Base-by-base conservation (phyloP, 108 stramenopile species). In the Cylindrotheca fusiformis region DNA sequence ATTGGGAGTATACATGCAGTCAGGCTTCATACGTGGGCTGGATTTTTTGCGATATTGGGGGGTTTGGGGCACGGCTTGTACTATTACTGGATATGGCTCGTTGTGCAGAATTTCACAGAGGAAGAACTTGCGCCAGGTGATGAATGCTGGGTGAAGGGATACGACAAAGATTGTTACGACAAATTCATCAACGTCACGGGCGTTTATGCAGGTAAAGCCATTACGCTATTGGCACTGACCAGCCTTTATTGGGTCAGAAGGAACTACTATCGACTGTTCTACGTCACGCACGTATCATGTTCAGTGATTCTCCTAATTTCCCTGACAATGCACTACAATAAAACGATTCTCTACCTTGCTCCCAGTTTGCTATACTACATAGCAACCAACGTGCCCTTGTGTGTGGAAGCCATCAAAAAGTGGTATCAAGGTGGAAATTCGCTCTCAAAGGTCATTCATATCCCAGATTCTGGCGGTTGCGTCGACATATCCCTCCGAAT, bases 281-380 rank as follows among this genome's bases (percentile, higher is more conserved):
- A 72, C 65, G 14, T 22, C 24, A n/a, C 21, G 1, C 71, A 72
- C 20, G 52, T 72, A 4, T 25, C 68, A 4, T 41, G 10, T 14
- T 41, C 36, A 6, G 6, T 41, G 10, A 41, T 41, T 41, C 36
- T 41, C 36, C 29, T 56, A 1, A 24, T 63, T 6, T 31, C 27
- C 3, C 52, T 47, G 58, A 17, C 71, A 2, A 55, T 72, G 50
- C 81, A 82, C 63, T 72, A 73, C 48, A 59, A 59, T 19, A 60
- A 62, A 26, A 63, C 72, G 48, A 69, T 66, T 21, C 59, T 56
- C 32, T 76, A 68, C 54, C 20, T 79, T 45, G 58, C 60, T 26
- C 81, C 81, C 14, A 66, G 71, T 32, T 32, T 82, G 1, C 23
- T 76, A 6, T 75, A 71, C 55, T 81, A 81, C 46, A 10, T 75